Evolutionary conservation across 768 basidiomycete genomes (phyloP).

Genomic region (Calocera cornea): DNA sequence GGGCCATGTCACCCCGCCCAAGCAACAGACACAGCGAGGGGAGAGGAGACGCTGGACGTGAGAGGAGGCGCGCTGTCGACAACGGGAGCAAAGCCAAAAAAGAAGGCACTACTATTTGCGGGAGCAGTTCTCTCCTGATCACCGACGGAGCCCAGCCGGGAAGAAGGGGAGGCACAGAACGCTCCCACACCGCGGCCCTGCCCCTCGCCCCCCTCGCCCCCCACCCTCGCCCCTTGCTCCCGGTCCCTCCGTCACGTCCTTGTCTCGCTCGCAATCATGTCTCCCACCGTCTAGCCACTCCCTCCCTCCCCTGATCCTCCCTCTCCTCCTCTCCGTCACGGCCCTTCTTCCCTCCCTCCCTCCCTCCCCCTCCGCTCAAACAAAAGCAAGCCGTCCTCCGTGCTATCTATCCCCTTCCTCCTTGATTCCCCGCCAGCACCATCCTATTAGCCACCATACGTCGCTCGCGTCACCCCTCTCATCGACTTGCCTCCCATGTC

Average conservation of each 20-base stretch:
- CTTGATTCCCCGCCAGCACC: background rate
- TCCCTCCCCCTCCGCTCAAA: background rate
- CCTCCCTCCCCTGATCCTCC: background rate
- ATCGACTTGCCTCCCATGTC: background rate
- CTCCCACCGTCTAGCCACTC: constrained; percentile 5
- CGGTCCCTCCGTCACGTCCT: background rate
- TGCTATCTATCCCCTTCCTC: background rate
- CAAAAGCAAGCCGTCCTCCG: background rate
- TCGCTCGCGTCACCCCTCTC: background rate
- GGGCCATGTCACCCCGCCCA: too few species aligned
- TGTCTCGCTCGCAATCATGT: constrained; percentile 6
- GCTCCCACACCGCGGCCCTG: background rate
- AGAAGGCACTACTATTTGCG: too few species aligned
- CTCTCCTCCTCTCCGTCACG: background rate
- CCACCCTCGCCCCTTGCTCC: background rate
- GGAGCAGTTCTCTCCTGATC: background rate
- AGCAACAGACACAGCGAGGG: too few species aligned
- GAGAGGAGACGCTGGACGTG: too few species aligned
- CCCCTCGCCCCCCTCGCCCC: background rate
- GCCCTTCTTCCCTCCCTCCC: background rate
- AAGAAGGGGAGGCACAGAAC: background rate
- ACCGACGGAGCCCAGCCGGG: background rate
- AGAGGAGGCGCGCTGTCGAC: background rate
- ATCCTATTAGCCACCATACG: background rate
- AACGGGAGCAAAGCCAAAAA: background rate